These are phyloP conservation scores for Cercis canadensis DNA, from an alignment of 306 rosid species.

Conservation along the genomic window DNA sequence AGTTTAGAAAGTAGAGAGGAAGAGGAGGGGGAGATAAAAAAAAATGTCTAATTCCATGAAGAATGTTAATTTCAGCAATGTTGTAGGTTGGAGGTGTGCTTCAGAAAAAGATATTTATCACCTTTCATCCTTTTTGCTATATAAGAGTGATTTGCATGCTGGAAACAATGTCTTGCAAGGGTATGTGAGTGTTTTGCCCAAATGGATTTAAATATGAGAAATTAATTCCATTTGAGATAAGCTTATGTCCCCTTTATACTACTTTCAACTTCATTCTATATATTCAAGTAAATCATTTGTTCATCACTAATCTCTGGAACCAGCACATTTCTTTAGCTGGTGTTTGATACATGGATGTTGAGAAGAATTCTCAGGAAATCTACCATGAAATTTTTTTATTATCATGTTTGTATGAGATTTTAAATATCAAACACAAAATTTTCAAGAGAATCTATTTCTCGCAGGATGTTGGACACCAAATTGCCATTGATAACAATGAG, in stretches of 20 bases:
- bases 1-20: conserved; percentile 27
- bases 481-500: too few relatives aligned
- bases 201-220: not conserved
- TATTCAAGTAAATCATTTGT: not conserved
- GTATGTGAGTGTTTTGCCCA: not conserved
- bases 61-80: conserved; percentile 22
- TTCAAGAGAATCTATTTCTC: too few relatives aligned
- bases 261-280: not conserved
- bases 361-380: too few relatives aligned
- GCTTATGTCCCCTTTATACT: not conserved
- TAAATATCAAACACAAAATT: too few relatives aligned
- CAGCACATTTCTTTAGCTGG: not conserved
- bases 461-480: too few relatives aligned
- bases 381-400: too few relatives aligned
- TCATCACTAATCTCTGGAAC: conserved; percentile 2
- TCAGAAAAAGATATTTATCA: not conserved
- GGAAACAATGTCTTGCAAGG: not conserved
- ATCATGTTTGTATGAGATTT: too few relatives aligned
- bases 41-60: conserved; percentile 14
- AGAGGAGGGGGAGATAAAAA: not conserved
- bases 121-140: conserved; percentile 17
- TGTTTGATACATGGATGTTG: too few relatives aligned
- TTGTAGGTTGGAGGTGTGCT: not conserved
- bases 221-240: not conserved
- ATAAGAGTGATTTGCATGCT: not conserved